Evolutionary conservation across 2,329 filamentous ascomycete genomes (phyloP).

Genomic region (Alternaria dauci): DNA sequence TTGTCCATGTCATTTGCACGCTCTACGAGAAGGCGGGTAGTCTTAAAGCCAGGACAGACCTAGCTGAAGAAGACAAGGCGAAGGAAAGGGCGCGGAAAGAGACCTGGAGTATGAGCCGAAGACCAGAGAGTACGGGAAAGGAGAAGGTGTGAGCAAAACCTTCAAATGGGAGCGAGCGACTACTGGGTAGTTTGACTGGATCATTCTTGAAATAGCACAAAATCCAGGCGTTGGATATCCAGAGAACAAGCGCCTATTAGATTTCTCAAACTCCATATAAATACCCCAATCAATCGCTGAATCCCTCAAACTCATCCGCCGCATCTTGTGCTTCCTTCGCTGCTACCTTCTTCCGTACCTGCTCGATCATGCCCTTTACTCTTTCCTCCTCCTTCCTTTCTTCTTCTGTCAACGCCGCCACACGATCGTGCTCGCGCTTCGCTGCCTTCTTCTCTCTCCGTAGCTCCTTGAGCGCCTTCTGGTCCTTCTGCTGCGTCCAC

Average conservation of each 20-base stretch:
- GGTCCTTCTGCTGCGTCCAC: constrained; percentile 51
- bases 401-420: constrained; percentile 37
- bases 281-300: constrained; percentile 36
- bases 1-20: not conserved
- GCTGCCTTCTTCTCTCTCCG: constrained; percentile 47
- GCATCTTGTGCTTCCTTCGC: constrained; percentile 35
- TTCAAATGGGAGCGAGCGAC: not conserved
- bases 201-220: not conserved
- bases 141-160: not conserved
- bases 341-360: constrained; percentile 39
- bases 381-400: constrained; percentile 47
- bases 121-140: not conserved
- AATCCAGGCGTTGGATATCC: not conserved
- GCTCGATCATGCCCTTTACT: constrained; percentile 42
- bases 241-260: not conserved
- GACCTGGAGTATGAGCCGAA: not conserved
- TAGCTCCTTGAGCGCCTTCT: constrained; percentile 41
- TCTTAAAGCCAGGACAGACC: not conserved
- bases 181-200: not conserved
- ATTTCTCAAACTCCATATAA: not conserved
- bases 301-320: constrained; percentile 47
- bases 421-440: constrained; percentile 42
- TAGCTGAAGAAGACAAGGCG: not conserved
- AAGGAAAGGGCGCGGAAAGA: not conserved
- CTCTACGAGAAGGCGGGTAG: not conserved